Base-by-base conservation (phyloP, 2,329 filamentous ascomycete species). In the Ascochyta fabae region DNA sequence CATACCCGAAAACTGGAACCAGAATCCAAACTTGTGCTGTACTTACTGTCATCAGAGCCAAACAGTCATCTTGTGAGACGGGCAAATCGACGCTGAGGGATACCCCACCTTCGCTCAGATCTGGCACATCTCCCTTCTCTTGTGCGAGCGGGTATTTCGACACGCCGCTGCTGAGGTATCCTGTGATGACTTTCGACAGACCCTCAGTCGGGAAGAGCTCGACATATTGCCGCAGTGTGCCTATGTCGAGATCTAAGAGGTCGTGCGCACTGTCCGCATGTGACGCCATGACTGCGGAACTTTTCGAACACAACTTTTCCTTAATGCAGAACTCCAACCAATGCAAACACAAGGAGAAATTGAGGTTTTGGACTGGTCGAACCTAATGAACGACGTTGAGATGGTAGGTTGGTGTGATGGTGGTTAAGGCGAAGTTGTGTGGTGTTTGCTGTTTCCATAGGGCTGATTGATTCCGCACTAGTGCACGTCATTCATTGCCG, bases 151-250 rank as follows among this genome's bases (percentile, higher is more conserved):
- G 88, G 64, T 95, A 97, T 1, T 92, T 92, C 1, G 92, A 97
- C 36, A 96, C 83, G 42, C 88, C 87, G 70, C 92, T 96, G 4
- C 86, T 88, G 58, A 99, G 78, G 72, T 90, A 99, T 0, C 88
- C 92, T 39, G 86, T 88, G 46, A 99, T 81, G 33, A 96, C 86
- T 67, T 92, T 92, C 48, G 87, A 87, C 7, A 98, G 81, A 27
- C 95, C 93, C 54, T 87, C 88, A 3, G 92, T 88, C 0, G 93
- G 92, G 65, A 99, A 99, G 64, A 95, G 88, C 3, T 83, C 80
- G 59, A 91, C 89, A 70, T 94, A 99, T 62, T 92, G 87, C 50
- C 88, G 84, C 23, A 99, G 78, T n/a, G 94, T 80, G 39, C 85
- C 86, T 39, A 86, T 84, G 69, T 98, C 93, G 80, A 92, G 89